These are phyloP conservation scores for Phascolomyces articulosus DNA, from an alignment of 371 early-diverging fungal genomes.

Conservation along the genomic window DNA sequence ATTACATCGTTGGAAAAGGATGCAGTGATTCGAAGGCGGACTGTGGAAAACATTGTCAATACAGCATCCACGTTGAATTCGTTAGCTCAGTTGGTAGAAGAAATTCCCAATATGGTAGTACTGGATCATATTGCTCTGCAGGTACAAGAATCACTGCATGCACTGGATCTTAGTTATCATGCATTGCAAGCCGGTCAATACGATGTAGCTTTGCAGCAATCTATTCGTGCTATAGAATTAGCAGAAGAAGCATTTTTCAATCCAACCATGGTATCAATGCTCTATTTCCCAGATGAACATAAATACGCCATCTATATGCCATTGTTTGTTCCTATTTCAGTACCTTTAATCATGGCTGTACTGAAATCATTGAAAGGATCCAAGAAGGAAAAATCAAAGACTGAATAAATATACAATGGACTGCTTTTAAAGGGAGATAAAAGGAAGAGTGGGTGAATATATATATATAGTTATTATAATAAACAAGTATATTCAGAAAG, in stretches of 20 bases:
- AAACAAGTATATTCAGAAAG: no score
- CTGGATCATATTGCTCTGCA: slow-evolving; percentile 77
- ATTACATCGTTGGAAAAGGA: slow-evolving; percentile 75
- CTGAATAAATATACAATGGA: not conserved
- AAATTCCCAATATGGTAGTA: slow-evolving; percentile 92
- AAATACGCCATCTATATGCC: slow-evolving; percentile 97
- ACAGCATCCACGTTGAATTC: slow-evolving; percentile 80
- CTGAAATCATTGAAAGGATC: slow-evolving; percentile 52
- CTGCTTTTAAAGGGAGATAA: no score
- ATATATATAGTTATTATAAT: no score
- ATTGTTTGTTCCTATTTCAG: slow-evolving; percentile 90
- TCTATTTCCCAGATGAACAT: slow-evolving; percentile 97
- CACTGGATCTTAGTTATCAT: slow-evolving; percentile 24
- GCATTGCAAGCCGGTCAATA: slow-evolving; percentile 35
- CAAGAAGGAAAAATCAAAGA: slow-evolving; percentile 7
- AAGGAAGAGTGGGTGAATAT: no score
- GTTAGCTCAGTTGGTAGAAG: slow-evolving; percentile 73
- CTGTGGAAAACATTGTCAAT: slow-evolving; percentile 70
- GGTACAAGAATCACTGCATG: slow-evolving; percentile 48
- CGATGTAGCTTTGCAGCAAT: slow-evolving; percentile 49
- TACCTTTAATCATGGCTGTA: slow-evolving; percentile 69
- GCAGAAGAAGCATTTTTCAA: slow-evolving; percentile 95
- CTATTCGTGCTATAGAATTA: slow-evolving; percentile 65
- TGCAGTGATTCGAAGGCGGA: slow-evolving; percentile 65
- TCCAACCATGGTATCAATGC: slow-evolving; percentile 94